These are phyloP conservation scores for maize (Zea mays) DNA, from an alignment of 176 grass and related monocot species.

Conservation along the genomic window DNA sequence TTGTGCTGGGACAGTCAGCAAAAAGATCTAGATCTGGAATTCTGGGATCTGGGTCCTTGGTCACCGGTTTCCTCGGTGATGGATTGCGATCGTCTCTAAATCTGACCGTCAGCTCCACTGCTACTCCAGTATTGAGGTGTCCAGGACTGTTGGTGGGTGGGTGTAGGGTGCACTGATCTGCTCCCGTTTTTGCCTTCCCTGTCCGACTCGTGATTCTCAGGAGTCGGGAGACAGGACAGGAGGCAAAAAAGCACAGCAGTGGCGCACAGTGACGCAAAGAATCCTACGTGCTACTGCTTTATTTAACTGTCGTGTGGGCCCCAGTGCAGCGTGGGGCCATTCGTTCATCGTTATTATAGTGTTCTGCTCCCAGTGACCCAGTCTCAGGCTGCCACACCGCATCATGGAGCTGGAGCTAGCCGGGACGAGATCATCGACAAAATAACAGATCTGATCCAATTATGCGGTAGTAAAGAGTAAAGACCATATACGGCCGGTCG, in stretches of 20 bases:
- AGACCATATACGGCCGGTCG: no score
- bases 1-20: not conserved
- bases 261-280: not conserved
- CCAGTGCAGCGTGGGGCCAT: not conserved
- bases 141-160: not conserved
- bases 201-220: not conserved
- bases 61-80: not conserved
- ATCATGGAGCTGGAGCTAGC: no score
- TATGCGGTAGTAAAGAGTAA: not conserved
- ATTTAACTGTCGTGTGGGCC: not conserved
- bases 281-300: not conserved
- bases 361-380: not conserved
- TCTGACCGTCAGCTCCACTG: no score
- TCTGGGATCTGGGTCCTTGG: not conserved
- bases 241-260: not conserved
- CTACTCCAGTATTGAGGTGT: not conserved
- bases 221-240: no score
- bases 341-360: not conserved
- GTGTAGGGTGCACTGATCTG: conserved; percentile 26
- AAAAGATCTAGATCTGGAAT: conserved; percentile 8
- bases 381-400: no score
- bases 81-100: not conserved
- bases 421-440: not conserved
- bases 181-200: not conserved
- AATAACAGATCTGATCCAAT: not conserved